Conservation (phyloP, 202 grass and related monocot genomes). For the Setaria viridis region DNA sequence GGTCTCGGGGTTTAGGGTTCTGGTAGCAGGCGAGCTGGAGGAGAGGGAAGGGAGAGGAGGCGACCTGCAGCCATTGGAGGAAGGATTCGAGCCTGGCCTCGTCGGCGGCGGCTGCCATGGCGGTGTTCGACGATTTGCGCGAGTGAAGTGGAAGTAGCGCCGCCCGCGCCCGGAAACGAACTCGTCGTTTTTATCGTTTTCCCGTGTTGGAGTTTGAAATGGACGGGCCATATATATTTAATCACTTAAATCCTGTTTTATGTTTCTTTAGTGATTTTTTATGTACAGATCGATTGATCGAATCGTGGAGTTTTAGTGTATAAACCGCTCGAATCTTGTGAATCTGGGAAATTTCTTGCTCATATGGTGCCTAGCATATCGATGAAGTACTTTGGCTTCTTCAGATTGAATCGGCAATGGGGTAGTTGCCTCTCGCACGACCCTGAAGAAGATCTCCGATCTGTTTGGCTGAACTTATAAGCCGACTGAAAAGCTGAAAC, state of each 20-base stretch:
- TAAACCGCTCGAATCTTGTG: neutral
- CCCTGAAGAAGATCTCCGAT: too few relatives aligned
- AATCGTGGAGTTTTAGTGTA: too few relatives aligned
- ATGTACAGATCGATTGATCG: too few relatives aligned
- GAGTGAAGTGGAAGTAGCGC: neutral
- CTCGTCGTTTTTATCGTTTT: neutral
- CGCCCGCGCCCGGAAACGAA: neutral
- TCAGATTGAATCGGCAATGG: too few relatives aligned
- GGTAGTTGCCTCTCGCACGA: too few relatives aligned
- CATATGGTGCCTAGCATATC: neutral
- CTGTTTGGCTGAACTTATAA: too few relatives aligned
- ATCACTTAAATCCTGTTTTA: neutral
- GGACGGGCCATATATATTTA: neutral
- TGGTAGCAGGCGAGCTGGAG: neutral
- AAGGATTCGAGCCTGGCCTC: slow-evolving; percentile 71
- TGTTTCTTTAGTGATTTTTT: too few relatives aligned
- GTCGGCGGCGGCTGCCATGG: slow-evolving; percentile 47
- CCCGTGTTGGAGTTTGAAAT: too few relatives aligned
- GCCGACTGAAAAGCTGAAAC: too few relatives aligned
- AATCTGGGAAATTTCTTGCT: neutral
- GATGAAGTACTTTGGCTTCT: too few relatives aligned
- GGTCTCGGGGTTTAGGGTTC: slow-evolving; percentile 9
- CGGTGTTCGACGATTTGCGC: slow-evolving; percentile 43
- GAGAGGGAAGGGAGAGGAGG: neutral
- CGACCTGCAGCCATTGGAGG: slow-evolving; percentile 89